phyloP scores from a whole-genome alignment of 352 stramenopile species.

The Globisporangium abappressorium region DNA sequence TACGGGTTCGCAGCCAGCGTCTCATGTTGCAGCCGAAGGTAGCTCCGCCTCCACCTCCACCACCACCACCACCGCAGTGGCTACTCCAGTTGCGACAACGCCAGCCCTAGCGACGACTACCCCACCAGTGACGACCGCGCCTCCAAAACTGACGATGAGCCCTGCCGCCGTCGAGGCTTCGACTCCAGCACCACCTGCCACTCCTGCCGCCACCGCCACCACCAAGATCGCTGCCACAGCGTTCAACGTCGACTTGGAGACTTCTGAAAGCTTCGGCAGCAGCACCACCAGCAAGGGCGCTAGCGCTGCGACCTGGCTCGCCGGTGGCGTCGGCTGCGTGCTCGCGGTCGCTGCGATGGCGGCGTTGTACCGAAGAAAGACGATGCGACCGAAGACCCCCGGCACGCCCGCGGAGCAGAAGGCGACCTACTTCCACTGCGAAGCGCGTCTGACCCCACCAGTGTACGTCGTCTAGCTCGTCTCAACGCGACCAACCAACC shows the following conservation, averaged over 20 bases:
- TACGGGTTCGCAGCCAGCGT: neutral
- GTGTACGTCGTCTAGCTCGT: conserved; percentile 10
- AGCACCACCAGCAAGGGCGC: neutral
- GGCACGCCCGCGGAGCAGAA: conserved; percentile 31
- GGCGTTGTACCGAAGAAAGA: conserved; percentile 21
- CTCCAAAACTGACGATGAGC: conserved; percentile 1
- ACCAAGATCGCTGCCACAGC: conserved; percentile 3
- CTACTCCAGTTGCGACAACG: neutral
- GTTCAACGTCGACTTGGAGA: conserved; percentile 4
- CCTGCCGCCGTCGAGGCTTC: neutral
- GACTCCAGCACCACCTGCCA: conserved; percentile 1
- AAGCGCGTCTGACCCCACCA: conserved; percentile 32
- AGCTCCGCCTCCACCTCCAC: neutral
- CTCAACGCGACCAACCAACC: neutral
- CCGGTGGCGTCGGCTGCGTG: conserved; percentile 19
- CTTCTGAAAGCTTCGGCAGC: neutral
- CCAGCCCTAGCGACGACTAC: neutral
- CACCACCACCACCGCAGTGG: neutral
- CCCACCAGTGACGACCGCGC: neutral
- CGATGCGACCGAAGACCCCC: conserved; percentile 20
- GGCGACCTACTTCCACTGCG: conserved; percentile 35
- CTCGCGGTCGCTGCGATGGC: conserved; percentile 24
- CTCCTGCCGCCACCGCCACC: neutral
- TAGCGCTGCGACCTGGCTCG: conserved; percentile 19
- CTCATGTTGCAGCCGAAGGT: neutral